Conservation (phyloP, 2,329 filamentous ascomycete genomes). For the Exserohilum rostratum region DNA sequence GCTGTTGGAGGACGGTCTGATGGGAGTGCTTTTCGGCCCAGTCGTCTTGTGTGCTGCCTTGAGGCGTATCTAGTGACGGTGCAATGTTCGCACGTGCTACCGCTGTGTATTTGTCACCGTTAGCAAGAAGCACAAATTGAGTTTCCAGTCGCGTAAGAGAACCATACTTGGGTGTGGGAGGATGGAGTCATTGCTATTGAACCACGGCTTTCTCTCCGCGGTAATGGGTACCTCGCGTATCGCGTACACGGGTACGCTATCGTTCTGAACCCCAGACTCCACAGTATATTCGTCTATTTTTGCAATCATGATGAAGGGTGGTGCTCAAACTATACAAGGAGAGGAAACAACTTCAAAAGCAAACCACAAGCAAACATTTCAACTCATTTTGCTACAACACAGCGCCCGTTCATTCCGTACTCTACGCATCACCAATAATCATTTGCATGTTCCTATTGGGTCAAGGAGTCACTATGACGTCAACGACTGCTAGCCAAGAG, state of each 20-base stretch:
- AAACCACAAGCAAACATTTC: background rate
- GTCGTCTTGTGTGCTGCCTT: conserved; percentile 50
- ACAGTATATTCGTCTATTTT: conserved; percentile 2
- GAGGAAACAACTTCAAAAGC: background rate
- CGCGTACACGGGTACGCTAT: conserved; percentile 8
- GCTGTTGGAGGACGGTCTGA: conserved; percentile 59
- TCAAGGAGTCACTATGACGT: conserved; percentile 12
- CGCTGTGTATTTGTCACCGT: conserved; percentile 28
- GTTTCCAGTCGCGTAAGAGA: background rate
- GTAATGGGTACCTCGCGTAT: conserved; percentile 19
- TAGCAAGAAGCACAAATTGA: background rate
- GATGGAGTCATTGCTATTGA: conserved; percentile 8
- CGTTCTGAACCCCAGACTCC: background rate
- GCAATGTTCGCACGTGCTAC: conserved; percentile 53
- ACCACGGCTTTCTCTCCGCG: conserved; percentile 16
- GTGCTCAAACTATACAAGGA: background rate
- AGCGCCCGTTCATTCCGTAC: background rate
- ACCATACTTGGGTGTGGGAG: conserved; percentile 22
- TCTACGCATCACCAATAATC: conserved; percentile 1
- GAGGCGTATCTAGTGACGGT: conserved; percentile 47
- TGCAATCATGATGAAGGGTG: background rate
- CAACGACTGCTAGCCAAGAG: conserved; percentile 9
- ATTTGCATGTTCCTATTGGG: conserved; percentile 10
- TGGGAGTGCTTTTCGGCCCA: conserved; percentile 49
- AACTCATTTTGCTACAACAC: too few species aligned